Evolutionary conservation across 805 yeast genomes (phyloP), one percentile per base, ranked within the genome.

Genomic region (Candida pseudoglaebosa): DNA sequence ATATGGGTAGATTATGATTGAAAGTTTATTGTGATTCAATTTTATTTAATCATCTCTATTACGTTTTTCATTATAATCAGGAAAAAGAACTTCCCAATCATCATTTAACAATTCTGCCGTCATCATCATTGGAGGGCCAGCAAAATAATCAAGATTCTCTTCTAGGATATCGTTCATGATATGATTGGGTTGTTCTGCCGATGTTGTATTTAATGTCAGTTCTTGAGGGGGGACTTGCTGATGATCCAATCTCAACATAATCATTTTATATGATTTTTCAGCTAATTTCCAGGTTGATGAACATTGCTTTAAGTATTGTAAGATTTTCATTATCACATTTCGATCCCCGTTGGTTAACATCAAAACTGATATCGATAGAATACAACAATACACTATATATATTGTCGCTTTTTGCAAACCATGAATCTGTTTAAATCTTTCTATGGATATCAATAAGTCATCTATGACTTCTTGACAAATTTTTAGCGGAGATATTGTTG

Each of bases 71-170:
- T 32, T 56, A 36, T 67, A 68, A 48, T 70, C 76, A 1, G 76
- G 77, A 46, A 73, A 72, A 38, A 73, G 56, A 0, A 71, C 59
- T 40, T 69, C 77, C 78, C 77, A 73, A 44, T 70, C 75, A 43
- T 68, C 71, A 39, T 65, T 61, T 40, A 67, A 62, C 49, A 70
- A 58, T 38, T 69, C 75, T 2, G 76, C 67, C 2, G 75, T 71
- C 77, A 73, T 71, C 39, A 72, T 62, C 15, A 73, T 65, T 3
- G 77, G 77, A 0, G 77, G 78, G 2, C 78, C 77, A 2, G 77
- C 77, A 45, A 72, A 67, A 43, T 66, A 68, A 34, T 62, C 74
- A 17, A 62, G 48, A 43, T 43, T 43, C 10, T 40, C 45, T 29
- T 44, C 45, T 24, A 48, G 46, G 16, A 57, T 34, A 10, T 52